Base-by-base conservation (phyloP, 345 rosid genomes). In the Mercurialis annua region DNA sequence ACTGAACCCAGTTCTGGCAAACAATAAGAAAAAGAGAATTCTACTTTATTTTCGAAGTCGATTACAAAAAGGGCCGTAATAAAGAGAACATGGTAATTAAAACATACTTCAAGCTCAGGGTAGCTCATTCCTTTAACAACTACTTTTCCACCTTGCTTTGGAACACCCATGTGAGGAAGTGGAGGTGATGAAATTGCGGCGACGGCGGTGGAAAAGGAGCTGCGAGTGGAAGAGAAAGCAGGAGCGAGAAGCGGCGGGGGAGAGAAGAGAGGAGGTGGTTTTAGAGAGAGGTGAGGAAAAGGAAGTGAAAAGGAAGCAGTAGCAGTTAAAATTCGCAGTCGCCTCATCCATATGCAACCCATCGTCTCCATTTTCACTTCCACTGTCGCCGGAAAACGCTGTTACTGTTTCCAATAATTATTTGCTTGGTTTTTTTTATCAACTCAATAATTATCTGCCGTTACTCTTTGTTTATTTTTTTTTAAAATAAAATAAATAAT, bases 1-100 rank as follows among this genome's bases (percentile, higher is more conserved):
- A 88, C 56, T 59, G 80, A 75, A 90, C 96, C 99, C 99, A 94
- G 77, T 80, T 81, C 99, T 90, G 81, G 18, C 17, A 59, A 67
- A 53, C 36, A 66, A 67, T 53, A 17, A 73, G 48, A 20, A 46
- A 60, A 6, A 18, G n/a, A 58, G 51, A 33, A 14, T 12, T 52
- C 12, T 50, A 10, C 31, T 10, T 59, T 36, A 59, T 2, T 33
- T 36, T 29, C 29, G 51, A 47, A 57, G 34, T 50, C 34, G 57
- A 40, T 7, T 33, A 23, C 3, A 1, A 40, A 42, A 36, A 10
- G 21, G 29, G 21, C 29, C 6, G 36, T 24, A 36, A 40, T 5
- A 21, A 57, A 74, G 64, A 48, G 7, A 14, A 34, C 17, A 40
- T 9, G 24, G 11, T 10, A 55, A 49, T n/a, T n/a, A 63, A 57